phyloP scores from a whole-genome alignment of 805 yeast genomes.

The Hanseniaspora thailandica region DNA sequence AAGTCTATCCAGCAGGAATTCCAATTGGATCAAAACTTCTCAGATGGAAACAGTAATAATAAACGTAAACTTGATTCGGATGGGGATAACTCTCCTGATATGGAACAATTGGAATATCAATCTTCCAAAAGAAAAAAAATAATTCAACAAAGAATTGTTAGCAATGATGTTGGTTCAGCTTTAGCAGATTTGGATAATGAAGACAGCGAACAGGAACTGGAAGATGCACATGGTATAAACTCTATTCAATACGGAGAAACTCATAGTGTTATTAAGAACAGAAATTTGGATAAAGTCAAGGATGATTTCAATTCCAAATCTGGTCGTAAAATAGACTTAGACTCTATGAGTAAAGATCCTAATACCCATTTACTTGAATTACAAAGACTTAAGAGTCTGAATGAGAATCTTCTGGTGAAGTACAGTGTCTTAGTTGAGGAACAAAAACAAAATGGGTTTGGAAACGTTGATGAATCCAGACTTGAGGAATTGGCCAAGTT shows the following conservation, averaged over 20 bases:
- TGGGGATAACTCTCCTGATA: background rate
- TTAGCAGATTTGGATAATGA: slow-evolving; percentile 5
- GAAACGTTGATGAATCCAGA: slow-evolving; percentile 23
- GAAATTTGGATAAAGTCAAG: slow-evolving; percentile 2
- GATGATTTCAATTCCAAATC: background rate
- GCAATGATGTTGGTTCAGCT: background rate
- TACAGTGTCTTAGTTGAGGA: slow-evolving; percentile 19
- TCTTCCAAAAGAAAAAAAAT: background rate
- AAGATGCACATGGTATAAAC: background rate
- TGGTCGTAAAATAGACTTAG: background rate
- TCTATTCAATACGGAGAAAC: background rate
- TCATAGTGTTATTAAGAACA: slow-evolving; percentile 9
- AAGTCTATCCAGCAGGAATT: slow-evolving; percentile 8
- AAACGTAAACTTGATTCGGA: background rate
- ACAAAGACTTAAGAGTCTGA: slow-evolving; percentile 19
- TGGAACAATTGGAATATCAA: background rate
- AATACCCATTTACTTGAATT: background rate
- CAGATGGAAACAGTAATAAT: background rate
- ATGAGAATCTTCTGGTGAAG: slow-evolving; percentile 24
- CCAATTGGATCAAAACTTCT: slow-evolving; percentile 1
- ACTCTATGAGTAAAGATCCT: background rate
- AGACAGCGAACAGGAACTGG: background rate
- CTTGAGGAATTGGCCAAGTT: slow-evolving; percentile 19
- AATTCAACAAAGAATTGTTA: background rate
- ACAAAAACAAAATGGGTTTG: slow-evolving; percentile 24